Conservation (phyloP, 2,329 filamentous ascomycete genomes). For the Venturia oleaginea region DNA sequence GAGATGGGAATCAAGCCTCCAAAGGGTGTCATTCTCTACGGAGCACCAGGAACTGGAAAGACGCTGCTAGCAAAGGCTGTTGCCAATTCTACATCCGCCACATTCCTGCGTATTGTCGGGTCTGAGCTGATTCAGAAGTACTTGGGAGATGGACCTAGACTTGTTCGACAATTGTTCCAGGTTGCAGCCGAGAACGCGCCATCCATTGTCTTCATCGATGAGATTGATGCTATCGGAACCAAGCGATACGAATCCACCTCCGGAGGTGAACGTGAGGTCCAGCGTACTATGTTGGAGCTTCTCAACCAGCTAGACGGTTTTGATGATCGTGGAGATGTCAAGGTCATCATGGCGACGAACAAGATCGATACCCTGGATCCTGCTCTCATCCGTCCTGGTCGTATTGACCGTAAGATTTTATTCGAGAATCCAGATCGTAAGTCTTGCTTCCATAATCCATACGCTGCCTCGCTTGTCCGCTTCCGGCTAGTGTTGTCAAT, state of each 20-base stretch:
- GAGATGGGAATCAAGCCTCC: conserved; percentile 99
- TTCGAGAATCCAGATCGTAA: conserved; percentile 63
- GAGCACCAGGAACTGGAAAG: conserved; percentile 93
- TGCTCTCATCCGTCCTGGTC: conserved; percentile 88
- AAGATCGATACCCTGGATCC: conserved; percentile 98
- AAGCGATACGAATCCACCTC: conserved; percentile 98
- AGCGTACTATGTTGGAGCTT: conserved; percentile 96
- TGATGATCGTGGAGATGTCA: conserved; percentile 96
- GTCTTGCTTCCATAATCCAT: conserved; percentile 20
- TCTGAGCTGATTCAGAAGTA: conserved; percentile 99
- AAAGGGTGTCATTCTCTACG: conserved; percentile 98
- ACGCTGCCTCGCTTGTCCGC: not conserved
- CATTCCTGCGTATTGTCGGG: conserved; percentile 93
- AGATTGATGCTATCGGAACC: conserved; percentile 97
- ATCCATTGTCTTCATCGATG: conserved; percentile 97
- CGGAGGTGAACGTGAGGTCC: conserved; percentile 92
- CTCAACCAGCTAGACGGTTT: conserved; percentile 98
- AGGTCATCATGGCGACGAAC: conserved; percentile 99
- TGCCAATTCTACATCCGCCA: conserved; percentile 97
- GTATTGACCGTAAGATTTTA: conserved; percentile 96
- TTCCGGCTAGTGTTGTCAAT: not conserved
- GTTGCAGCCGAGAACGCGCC: conserved; percentile 93
- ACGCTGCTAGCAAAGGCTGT: conserved; percentile 93
- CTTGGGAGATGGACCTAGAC: conserved; percentile 84
- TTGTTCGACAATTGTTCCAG: conserved; percentile 94